These are phyloP conservation scores for Verticillium alfalfae DNA, from an alignment of 2,329 filamentous ascomycete genomes.

Conservation along the genomic window DNA sequence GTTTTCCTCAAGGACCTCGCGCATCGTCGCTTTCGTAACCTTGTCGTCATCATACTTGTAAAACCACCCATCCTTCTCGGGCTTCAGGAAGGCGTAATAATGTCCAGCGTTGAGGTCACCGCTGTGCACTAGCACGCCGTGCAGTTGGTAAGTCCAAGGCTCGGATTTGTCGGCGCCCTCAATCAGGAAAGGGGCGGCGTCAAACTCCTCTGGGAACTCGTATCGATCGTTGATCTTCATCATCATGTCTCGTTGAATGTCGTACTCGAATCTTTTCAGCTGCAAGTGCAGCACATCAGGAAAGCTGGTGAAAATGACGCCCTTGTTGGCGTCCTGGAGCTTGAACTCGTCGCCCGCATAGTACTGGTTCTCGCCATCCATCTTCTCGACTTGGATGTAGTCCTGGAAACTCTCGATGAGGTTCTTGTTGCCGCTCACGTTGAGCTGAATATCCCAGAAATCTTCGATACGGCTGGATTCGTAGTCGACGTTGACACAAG, in stretches of 20 bases:
- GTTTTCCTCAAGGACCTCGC: slow-evolving; percentile 93
- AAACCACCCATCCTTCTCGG: slow-evolving; percentile 86
- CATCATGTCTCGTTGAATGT: slow-evolving; percentile 92
- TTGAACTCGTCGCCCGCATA: slow-evolving; percentile 86
- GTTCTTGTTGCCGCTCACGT: slow-evolving; percentile 89
- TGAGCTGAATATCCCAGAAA: slow-evolving; percentile 98
- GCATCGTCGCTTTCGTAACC: slow-evolving; percentile 87
- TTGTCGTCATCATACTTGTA: slow-evolving; percentile 97
- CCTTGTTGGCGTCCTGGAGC: slow-evolving; percentile 94
- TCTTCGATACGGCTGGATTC: slow-evolving; percentile 94
- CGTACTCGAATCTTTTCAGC: slow-evolving; percentile 96
- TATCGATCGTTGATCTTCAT: slow-evolving; percentile 97
- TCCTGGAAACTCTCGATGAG: slow-evolving; percentile 92
- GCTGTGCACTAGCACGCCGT: slow-evolving; percentile 93
- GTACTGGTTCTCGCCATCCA: slow-evolving; percentile 98
- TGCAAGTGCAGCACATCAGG: slow-evolving; percentile 92
- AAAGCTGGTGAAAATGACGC: slow-evolving; percentile 94
- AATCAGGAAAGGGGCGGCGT: slow-evolving; percentile 81
- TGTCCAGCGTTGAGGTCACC: slow-evolving; percentile 96
- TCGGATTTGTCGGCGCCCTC: slow-evolving; percentile 83
- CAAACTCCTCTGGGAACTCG: slow-evolving; percentile 80
- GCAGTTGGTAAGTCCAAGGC: slow-evolving; percentile 84
- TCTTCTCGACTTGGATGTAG: slow-evolving; percentile 92
- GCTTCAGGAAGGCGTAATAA: slow-evolving; percentile 96
- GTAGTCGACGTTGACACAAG: slow-evolving; percentile 96